Evolutionary conservation across 1,284 basidiomycete genomes (phyloP).

Genomic region (Takashimella tepidaria): DNA sequence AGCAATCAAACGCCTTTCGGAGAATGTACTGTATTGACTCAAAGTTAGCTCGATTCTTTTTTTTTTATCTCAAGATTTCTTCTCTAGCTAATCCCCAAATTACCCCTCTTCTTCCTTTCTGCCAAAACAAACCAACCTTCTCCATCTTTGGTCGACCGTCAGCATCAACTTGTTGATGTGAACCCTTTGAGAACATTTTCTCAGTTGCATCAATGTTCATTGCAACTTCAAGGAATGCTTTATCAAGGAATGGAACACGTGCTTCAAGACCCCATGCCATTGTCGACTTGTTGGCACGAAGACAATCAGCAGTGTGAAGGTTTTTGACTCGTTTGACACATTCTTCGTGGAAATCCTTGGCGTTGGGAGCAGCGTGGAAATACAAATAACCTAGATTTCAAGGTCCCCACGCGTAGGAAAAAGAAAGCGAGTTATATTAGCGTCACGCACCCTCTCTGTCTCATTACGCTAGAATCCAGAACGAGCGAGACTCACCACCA

Average conservation of each 20-base stretch:
- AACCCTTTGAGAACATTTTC: conserved; percentile 88
- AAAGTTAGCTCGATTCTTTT: too few species aligned
- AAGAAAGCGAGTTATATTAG: too few species aligned
- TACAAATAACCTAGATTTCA: conserved; percentile 95
- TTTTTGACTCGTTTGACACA: conserved; percentile 94
- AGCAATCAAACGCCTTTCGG: conserved; percentile 91
- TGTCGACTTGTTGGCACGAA: conserved; percentile 96
- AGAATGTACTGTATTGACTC: conserved; percentile 76
- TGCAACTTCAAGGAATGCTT: conserved; percentile 85
- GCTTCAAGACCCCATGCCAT: conserved; percentile 99
- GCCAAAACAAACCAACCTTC: too few species aligned
- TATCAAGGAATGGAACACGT: conserved; percentile 98
- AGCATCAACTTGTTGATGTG: conserved; percentile 66
- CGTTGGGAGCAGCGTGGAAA: conserved; percentile 96
- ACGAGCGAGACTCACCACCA: conserved; percentile 60
- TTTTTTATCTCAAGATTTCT: too few species aligned
- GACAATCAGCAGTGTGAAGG: conserved; percentile 94
- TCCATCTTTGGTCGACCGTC: conserved; percentile 90
- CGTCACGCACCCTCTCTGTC: too few species aligned
- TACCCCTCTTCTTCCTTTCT: too few species aligned
- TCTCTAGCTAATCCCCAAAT: too few species aligned
- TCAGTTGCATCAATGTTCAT: conserved; percentile 86
- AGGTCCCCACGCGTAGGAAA: too few species aligned
- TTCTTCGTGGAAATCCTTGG: conserved; percentile 90
- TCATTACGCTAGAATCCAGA: too few species aligned